A percentile compares a stretch with the other conserved stretches of the same genome.
Conservation (phyloP, 768 basidiomycete species). For the Termitomyces sp. region DNA sequence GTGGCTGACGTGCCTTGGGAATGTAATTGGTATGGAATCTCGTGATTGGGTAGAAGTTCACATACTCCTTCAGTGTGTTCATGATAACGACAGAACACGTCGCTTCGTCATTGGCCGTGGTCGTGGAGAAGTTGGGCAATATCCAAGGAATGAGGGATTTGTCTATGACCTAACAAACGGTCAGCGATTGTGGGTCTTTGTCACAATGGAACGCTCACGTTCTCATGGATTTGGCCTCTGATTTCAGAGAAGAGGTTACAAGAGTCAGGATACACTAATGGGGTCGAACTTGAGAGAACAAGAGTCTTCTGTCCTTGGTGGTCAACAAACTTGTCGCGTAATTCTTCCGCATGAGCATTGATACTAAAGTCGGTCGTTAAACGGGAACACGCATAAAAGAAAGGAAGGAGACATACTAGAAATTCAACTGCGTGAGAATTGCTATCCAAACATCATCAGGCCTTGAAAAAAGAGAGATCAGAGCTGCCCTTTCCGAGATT, state of each 20-base stretch:
- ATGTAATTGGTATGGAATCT: not conserved
- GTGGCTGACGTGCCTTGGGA: constrained; percentile 29
- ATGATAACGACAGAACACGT: constrained; percentile 35
- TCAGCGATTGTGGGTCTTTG: constrained; percentile 15
- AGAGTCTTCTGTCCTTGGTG: constrained; percentile 21
- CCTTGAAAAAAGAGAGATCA: not conserved
- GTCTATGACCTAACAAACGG: constrained; percentile 11
- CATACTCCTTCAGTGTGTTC: constrained; percentile 28
- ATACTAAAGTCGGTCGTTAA: constrained; percentile 14
- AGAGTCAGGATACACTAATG: constrained; percentile 14
- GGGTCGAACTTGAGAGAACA: not conserved
- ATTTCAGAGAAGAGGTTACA: constrained; percentile 20
- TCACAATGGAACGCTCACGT: constrained; percentile 13
- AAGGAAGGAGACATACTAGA: constrained; percentile 19
- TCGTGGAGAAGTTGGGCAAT: constrained; percentile 38
- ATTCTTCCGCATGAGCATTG: constrained; percentile 25
- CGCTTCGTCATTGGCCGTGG: constrained; percentile 31
- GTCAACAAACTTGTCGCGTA: constrained; percentile 16
- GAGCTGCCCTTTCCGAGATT: too few species aligned
- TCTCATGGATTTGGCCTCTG: constrained; percentile 17
- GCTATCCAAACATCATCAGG: constrained; percentile 49
- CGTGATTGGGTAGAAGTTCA: not conserved
- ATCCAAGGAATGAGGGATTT: constrained; percentile 32
- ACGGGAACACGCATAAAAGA: too few species aligned
- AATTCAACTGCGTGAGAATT: constrained; percentile 32